Conservation (phyloP, 179 eudicot genomes). For the Silene noctiflora region DNA sequence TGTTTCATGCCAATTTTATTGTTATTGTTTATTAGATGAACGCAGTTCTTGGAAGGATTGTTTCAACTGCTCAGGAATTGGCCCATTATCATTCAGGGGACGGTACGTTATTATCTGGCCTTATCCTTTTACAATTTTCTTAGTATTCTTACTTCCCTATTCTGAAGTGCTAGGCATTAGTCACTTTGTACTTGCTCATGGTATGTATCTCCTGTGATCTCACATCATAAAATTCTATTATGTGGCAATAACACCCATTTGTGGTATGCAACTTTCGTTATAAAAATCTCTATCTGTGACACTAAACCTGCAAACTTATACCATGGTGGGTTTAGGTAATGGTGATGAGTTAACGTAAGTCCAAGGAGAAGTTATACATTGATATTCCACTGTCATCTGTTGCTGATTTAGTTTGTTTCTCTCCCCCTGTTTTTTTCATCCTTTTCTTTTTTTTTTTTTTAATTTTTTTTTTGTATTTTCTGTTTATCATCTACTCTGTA, state of each 20-base stretch:
- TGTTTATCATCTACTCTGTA: neutral
- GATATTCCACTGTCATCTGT: too few species aligned
- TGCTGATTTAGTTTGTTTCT: neutral
- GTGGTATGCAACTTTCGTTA: neutral
- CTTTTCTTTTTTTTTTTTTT: neutral
- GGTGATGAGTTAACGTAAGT: too few species aligned
- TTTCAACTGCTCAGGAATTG: conserved; percentile 87
- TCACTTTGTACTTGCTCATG: neutral
- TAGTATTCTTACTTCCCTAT: neutral
- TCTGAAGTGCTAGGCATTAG: neutral
- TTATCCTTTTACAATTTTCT: neutral
- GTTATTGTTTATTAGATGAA: conserved; percentile 65
- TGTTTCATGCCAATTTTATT: conserved; percentile 22
- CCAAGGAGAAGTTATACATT: too few species aligned
- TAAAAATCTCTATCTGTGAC: neutral
- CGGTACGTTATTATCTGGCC: conserved; percentile 41
- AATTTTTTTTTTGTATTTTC: too few species aligned
- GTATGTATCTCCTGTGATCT: neutral
- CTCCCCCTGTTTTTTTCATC: neutral
- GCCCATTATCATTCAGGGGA: conserved; percentile 97
- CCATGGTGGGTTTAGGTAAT: too few species aligned
- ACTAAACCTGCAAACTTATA: too few species aligned
- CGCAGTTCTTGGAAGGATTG: conserved; percentile 92
- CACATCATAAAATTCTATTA: neutral
- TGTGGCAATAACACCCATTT: neutral